Base-by-base conservation (phyloP, 2,329 filamentous ascomycete species). In the Colletotrichum somersetense region DNA sequence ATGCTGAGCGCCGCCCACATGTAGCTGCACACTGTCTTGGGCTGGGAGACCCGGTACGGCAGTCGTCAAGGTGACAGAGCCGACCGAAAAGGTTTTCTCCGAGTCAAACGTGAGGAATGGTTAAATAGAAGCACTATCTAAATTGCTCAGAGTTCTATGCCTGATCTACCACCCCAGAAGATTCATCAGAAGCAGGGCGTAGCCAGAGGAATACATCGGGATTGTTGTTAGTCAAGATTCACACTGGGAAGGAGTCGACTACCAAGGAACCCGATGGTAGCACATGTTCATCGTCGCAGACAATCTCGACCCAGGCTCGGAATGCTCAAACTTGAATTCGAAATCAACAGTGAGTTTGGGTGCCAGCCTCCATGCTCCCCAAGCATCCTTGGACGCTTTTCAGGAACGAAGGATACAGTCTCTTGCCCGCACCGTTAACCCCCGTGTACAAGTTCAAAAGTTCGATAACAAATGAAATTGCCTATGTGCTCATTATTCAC, bases 301-400 rank as follows among this genome's bases (percentile, higher is more conserved):
- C 2, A 63, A 50, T 20, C 56, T 53, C 2, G 67, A 70, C 7
- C 62, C 30, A 30, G 30, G 30, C 30, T 30, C 56, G 10, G 56
- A 70, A 7, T 59, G 56, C 14, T 66, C 44, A 14, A 73, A 53
- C 35, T 70, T 70, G 20, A 73, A 55, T 14, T 73, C 70, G n/a
- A 70, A 57, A 11, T 42, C 58, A 2, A 66, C 61, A 2, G 62
- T 70, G 5, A 70, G 66, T 10, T 61, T 62, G 20, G 52, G 61
- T 11, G 56, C 56, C 2, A 70, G 42, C 18, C 35, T 46, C 62
- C 56, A 73, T 68, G 40, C 66, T 56, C 57, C 50, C 23, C 5
- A 66, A 48, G 10, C 56, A 53, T 38, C 48, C 56, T n/a, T 66
- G 66, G 6, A 72, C 46, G 30, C 55, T 70, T 42, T 64, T 48